Conservation (phyloP, 2,329 filamentous ascomycete genomes). For the Pseudocercospora macadamiae region DNA sequence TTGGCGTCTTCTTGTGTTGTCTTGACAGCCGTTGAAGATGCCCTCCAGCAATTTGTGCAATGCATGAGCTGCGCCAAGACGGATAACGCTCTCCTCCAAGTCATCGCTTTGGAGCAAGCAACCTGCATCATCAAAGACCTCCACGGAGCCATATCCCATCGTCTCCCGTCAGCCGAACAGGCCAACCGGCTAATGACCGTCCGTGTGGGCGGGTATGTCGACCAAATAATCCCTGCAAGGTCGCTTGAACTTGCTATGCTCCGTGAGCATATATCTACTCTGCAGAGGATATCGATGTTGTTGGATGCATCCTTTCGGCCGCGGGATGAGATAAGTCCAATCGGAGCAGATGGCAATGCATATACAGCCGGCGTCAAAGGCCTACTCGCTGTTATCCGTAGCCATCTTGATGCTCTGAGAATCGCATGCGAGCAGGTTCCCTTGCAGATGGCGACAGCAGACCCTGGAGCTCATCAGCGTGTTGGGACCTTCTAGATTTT, state of each 20-base stretch:
- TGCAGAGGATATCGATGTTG: background rate
- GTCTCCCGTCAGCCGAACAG: background rate
- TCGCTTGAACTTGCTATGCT: background rate
- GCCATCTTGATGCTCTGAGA: background rate
- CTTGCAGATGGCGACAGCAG: background rate
- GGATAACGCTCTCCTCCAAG: background rate
- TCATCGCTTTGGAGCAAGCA: background rate
- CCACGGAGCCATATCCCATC: background rate
- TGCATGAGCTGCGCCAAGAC: background rate
- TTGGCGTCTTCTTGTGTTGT: background rate
- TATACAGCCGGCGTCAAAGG: background rate
- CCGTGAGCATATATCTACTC: background rate
- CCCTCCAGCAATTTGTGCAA: background rate
- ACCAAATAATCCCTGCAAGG: background rate
- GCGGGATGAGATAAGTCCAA: background rate
- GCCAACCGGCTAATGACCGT: background rate
- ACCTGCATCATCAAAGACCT: background rate
- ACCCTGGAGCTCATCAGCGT: background rate
- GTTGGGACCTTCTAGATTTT: background rate
- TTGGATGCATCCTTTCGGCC: background rate
- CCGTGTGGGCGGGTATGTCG: background rate
- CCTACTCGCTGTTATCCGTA: background rate
- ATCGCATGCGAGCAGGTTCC: background rate
- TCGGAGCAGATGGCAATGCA: background rate
- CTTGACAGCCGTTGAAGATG: background rate